phyloP scores from a whole-genome alignment of 2,329 filamentous ascomycete species.

The Talaromyces piceae region DNA sequence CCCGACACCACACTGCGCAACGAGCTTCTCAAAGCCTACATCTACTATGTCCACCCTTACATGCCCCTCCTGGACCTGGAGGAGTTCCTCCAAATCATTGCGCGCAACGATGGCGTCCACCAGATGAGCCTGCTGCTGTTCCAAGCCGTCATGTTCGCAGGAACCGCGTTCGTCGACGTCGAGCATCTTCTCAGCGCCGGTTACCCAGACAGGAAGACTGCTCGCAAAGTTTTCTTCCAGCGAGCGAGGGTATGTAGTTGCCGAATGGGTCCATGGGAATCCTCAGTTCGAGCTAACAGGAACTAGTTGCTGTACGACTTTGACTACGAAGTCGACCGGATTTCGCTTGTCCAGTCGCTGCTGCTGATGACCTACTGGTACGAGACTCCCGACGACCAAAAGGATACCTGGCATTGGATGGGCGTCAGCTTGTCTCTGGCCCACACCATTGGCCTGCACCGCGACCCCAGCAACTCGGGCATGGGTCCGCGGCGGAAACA shows the following conservation, averaged over 20 bases:
- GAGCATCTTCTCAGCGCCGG: constrained; percentile 68
- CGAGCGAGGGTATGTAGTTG: constrained; percentile 65
- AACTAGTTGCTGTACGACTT: constrained; percentile 68
- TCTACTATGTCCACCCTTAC: constrained; percentile 87
- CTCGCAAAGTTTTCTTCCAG: constrained; percentile 81
- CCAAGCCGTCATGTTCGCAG: constrained; percentile 91
- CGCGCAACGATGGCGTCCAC: constrained; percentile 59
- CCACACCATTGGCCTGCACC: constrained; percentile 87
- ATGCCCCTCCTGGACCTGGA: constrained; percentile 76
- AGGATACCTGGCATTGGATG: constrained; percentile 99
- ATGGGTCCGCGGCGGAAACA: constrained; percentile 68
- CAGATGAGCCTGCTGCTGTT: constrained; percentile 80
- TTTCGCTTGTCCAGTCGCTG: constrained; percentile 79
- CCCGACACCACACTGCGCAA: constrained; percentile 65
- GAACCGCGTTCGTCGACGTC: constrained; percentile 80
- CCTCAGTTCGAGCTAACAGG: background rate
- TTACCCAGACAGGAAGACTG: constrained; percentile 68
- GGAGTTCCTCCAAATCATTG: constrained; percentile 52
- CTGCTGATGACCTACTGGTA: constrained; percentile 97
- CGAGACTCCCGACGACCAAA: constrained; percentile 91
- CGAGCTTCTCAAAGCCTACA: constrained; percentile 71
- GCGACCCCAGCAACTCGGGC: constrained; percentile 70
- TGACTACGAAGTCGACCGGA: constrained; percentile 85
- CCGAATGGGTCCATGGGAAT: background rate
- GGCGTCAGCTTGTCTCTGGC: constrained; percentile 87